Conservation (phyloP, 106 monocot species). For the Gastrodia elata region DNA sequence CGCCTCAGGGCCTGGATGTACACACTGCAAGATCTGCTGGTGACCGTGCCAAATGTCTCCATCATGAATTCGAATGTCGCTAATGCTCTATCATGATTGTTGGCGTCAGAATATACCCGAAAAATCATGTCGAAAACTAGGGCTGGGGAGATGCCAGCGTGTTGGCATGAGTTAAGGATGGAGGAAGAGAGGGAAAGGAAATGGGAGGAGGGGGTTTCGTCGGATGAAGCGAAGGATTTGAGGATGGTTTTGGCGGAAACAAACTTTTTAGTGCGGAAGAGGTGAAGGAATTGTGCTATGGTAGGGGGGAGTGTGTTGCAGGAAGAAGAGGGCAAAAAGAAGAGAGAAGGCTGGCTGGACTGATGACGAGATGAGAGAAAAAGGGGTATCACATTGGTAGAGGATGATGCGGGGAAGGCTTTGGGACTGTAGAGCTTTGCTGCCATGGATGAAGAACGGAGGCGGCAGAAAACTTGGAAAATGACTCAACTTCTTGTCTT, state of each 20-base stretch:
- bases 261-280: slow-evolving; percentile 32
- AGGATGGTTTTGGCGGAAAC: slow-evolving; percentile 43
- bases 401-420: background rate
- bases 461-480: too few species aligned
- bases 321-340: background rate
- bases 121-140: slow-evolving; percentile 65
- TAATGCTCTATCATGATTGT: slow-evolving; percentile 28
- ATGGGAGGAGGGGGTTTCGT: slow-evolving; percentile 9
- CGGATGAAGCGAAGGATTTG: slow-evolving; percentile 17
- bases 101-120: slow-evolving; percentile 52
- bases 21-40: slow-evolving; percentile 41
- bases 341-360: background rate
- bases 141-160: slow-evolving; percentile 10
- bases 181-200: slow-evolving; percentile 36
- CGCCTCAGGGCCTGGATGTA: slow-evolving; percentile 40
- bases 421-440: background rate
- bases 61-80: slow-evolving; percentile 47
- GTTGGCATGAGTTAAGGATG: slow-evolving; percentile 21
- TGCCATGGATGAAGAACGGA: background rate
- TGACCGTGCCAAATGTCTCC: slow-evolving; percentile 26
- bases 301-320: slow-evolving; percentile 12
- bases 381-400: background rate
- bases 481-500: too few species aligned
- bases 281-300: slow-evolving; percentile 23
- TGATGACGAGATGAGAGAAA: background rate